Percentiles rank a stretch among this genome's conserved stretches.
These are phyloP conservation scores for Trifolium fragiferum DNA, from an alignment of 306 rosid genomes.

Conservation along the genomic window DNA sequence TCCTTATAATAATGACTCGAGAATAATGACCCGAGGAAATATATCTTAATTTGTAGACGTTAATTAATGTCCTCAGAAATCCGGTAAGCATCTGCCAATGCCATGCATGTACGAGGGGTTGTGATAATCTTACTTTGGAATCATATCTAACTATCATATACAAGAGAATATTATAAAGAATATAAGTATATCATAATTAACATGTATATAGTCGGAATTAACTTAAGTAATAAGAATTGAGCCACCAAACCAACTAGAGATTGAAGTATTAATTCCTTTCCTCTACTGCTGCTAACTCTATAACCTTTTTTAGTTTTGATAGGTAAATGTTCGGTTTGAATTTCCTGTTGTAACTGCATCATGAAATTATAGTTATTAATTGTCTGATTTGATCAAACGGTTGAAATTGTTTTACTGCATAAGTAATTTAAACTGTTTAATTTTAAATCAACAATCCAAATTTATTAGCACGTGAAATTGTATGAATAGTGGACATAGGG, in stretches of 20 bases:
- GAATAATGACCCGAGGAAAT: too few relatives aligned
- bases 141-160: neutral
- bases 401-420: too few relatives aligned
- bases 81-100: neutral
- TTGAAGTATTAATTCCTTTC: slow-evolving; percentile 7
- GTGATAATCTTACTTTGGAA: slow-evolving; percentile 1
- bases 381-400: too few relatives aligned
- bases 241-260: slow-evolving; percentile 22
- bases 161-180: neutral
- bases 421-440: too few relatives aligned
- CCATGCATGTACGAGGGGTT: neutral
- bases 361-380: too few relatives aligned
- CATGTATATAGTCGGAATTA: neutral
- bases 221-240: slow-evolving; percentile 27
- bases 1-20: too few relatives aligned
- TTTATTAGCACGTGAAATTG: too few relatives aligned
- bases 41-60: too few relatives aligned
- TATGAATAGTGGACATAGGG: too few relatives aligned
- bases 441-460: too few relatives aligned
- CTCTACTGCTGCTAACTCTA: slow-evolving; percentile 17
- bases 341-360: too few relatives aligned
- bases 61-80: neutral
- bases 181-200: neutral
- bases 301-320: slow-evolving; percentile 9
- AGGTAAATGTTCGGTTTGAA: slow-evolving; percentile 31